phyloP scores from a whole-genome alignment of 371 early-diverging fungal genomes.

The Mortierella sp. region DNA sequence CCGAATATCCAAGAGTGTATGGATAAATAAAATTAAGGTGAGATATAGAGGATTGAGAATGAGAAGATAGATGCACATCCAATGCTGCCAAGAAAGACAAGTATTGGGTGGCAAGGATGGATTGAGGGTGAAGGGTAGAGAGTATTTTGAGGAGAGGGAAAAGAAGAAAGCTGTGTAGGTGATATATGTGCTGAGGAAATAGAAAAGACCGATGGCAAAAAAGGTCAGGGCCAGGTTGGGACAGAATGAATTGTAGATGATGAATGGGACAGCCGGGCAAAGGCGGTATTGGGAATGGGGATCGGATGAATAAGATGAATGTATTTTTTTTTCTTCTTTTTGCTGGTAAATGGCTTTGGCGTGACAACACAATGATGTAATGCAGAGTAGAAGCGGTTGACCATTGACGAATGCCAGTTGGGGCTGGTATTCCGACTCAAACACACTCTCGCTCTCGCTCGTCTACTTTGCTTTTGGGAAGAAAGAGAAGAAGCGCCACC shows the following conservation, averaged over 20 bases:
- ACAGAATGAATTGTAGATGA: constrained; percentile 7
- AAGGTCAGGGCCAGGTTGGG: constrained; percentile 16
- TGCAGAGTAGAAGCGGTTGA: background rate
- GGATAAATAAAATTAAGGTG: background rate
- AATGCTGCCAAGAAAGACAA: background rate
- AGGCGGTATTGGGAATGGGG: constrained; percentile 31
- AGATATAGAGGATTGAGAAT: background rate
- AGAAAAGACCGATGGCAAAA: background rate
- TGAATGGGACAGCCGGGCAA: constrained; percentile 8
- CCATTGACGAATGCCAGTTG: constrained; percentile 12
- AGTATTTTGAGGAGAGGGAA: too few relatives aligned
- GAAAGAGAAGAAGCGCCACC: background rate
- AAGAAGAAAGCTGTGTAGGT: background rate
- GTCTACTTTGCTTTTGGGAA: background rate
- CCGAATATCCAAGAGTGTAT: background rate
- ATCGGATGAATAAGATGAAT: background rate
- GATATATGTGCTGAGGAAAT: background rate
- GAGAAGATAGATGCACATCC: background rate
- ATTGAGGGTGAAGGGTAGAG: background rate
- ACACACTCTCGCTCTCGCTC: background rate
- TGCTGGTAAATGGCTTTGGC: background rate
- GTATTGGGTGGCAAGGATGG: background rate
- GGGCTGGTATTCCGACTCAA: constrained; percentile 14
- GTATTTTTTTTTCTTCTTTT: background rate
- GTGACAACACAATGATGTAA: background rate